Conservation (phyloP, 176 grass and related monocot species). For the Triticum urartu region DNA sequence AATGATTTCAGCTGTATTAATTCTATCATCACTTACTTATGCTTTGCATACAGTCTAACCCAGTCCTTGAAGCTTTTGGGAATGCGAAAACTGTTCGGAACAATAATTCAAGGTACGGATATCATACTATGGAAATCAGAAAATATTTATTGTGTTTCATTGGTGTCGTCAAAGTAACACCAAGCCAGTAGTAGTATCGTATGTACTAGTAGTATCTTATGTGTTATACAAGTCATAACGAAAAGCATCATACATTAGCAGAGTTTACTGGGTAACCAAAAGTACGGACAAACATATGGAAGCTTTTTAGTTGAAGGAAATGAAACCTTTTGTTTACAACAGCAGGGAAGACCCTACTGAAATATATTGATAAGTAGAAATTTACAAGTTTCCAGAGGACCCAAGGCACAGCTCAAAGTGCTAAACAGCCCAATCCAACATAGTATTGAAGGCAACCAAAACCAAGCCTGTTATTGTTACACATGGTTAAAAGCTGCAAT, state of each 20-base stretch:
- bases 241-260: not conserved
- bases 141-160: constrained; percentile 23
- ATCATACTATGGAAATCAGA: constrained; percentile 13
- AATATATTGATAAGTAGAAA: not conserved
- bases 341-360: not conserved
- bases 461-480: not conserved
- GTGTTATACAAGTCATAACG: constrained; percentile 4
- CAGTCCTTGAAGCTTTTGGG: constrained; percentile 99
- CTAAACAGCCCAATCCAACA: not conserved
- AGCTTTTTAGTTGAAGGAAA: constrained; percentile 1
- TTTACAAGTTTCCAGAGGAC: not conserved
- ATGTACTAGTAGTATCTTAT: not conserved
- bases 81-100: constrained; percentile 99
- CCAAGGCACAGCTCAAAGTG: not conserved
- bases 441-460: not conserved
- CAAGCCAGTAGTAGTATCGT: constrained; percentile 4
- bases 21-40: constrained; percentile 10
- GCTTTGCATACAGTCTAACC: constrained; percentile 73
- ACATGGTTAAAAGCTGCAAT: not conserved
- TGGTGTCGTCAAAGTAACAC: constrained; percentile 19
- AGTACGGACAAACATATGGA: not conserved
- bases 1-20: constrained; percentile 22
- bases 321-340: not conserved
- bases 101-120: constrained; percentile 86
- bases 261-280: constrained; percentile 29